Evolutionary conservation across 129 eudicot species (phyloP).

Genomic region (Ambrosia artemisiifolia): DNA sequence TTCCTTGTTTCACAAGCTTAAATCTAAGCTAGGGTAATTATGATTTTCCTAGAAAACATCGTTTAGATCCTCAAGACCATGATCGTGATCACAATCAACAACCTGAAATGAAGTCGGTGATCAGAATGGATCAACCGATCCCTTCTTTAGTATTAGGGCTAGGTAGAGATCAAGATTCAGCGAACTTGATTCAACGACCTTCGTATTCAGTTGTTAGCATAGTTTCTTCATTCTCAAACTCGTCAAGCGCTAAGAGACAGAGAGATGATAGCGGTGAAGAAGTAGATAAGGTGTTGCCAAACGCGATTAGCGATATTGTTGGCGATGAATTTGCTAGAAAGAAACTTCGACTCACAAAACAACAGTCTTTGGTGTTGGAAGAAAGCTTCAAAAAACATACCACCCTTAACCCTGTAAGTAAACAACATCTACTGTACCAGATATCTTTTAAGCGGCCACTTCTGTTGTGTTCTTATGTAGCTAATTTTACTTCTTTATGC

Average conservation of each 20-base stretch:
- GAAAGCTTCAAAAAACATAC: constrained; percentile 59
- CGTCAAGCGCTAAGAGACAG: constrained; percentile 41
- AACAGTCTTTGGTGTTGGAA: constrained; percentile 57
- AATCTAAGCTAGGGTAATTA: constrained; percentile 32
- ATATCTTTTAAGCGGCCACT: background rate
- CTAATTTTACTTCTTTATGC: background rate
- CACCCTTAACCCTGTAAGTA: constrained; percentile 63
- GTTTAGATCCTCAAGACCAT: background rate
- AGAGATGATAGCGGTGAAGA: constrained; percentile 33
- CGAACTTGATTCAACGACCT: constrained; percentile 19
- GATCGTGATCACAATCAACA: background rate
- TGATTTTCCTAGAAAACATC: background rate
- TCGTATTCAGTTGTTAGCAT: constrained; percentile 18
- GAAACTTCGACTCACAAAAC: constrained; percentile 58
- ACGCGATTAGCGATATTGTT: constrained; percentile 30
- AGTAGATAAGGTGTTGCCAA: constrained; percentile 30
- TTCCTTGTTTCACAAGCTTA: constrained; percentile 32
- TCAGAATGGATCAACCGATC: background rate
- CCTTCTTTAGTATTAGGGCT: constrained; percentile 42
- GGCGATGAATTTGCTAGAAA: constrained; percentile 38
- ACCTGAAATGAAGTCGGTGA: background rate
- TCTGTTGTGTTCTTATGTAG: background rate
- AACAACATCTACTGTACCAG: background rate
- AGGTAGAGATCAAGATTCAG: constrained; percentile 16
- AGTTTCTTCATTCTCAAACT: constrained; percentile 37